phyloP scores from a whole-genome alignment of 2,329 filamentous ascomycete species.

The Exophiala mesophila region DNA sequence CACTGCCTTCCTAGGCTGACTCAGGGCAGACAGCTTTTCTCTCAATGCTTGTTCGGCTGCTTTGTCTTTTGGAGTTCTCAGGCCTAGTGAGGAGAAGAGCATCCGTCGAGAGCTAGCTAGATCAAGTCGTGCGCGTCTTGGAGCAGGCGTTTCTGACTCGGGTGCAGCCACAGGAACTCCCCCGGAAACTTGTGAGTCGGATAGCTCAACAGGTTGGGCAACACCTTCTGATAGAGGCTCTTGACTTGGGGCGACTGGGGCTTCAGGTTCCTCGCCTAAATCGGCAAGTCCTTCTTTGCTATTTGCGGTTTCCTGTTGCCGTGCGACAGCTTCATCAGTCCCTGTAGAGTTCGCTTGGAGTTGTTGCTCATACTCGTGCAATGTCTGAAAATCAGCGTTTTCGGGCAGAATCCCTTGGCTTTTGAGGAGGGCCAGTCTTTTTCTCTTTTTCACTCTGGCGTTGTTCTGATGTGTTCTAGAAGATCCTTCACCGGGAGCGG shows the following conservation, averaged over 20 bases:
- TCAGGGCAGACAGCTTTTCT: slow-evolving; percentile 45
- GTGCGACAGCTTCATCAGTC: slow-evolving; percentile 48
- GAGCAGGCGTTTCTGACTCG: slow-evolving; percentile 4
- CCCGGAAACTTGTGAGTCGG: background rate
- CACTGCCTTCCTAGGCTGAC: slow-evolving; percentile 15
- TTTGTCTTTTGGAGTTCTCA: slow-evolving; percentile 63
- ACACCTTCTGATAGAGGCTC: background rate
- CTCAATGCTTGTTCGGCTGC: slow-evolving; percentile 62
- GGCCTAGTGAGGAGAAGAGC: slow-evolving; percentile 66
- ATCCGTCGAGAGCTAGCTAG: slow-evolving; percentile 62
- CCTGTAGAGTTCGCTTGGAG: slow-evolving; percentile 31
- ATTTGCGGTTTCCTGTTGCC: slow-evolving; percentile 31
- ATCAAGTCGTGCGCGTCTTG: slow-evolving; percentile 45
- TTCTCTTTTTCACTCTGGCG: slow-evolving; percentile 46
- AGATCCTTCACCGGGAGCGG: slow-evolving; percentile 48
- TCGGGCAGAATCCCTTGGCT: slow-evolving; percentile 47
- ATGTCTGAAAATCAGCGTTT: slow-evolving; percentile 42
- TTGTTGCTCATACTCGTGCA: slow-evolving; percentile 18
- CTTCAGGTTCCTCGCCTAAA: background rate
- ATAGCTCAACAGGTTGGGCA: background rate
- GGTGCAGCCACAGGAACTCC: background rate
- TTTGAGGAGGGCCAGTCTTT: slow-evolving; percentile 50
- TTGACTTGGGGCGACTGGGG: background rate
- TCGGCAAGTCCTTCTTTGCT: no score
- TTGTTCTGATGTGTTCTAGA: slow-evolving; percentile 53